Evolutionary conservation across 257 asterid genomes (phyloP), one percentile per base, ranked within the genome.

Genomic region (Catharanthus roseus): DNA sequence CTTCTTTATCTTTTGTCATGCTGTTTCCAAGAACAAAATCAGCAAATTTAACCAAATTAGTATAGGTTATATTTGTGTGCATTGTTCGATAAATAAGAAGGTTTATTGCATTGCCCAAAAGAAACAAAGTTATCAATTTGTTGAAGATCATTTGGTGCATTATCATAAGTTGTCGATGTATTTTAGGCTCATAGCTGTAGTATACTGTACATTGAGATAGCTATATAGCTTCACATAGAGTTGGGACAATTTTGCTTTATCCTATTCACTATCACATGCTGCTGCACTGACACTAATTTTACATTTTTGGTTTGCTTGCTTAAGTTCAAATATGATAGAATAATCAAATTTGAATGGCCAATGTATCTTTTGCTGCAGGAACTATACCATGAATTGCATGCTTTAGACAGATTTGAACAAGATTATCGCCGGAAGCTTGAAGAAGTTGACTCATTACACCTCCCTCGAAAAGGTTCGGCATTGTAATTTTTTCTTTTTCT

Each of bases 381-480:
- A 80, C 74, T 95, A 77, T 95, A 95, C 82, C 99, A 95, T 31
- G 99, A 95, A 81, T 72, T 86, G 72, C 99, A 91, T 71, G 88
- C 97, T 67, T 81, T 95, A 85, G 98, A 88, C 75, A 87, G 98
- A 79, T 95, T 95, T 70, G 89, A 90, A 42, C 96, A 86, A 82
- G 99, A 95, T 85, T 92, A 95, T 83, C 88, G 84, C 58, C 87
- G 89, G 65, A 90, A 95, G 82, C 80, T 90, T 72, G 98, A 92
- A 76, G 99, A 95, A 90, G 87, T 90, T 65, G 95, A 87, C 77
- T 87, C 98, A 9, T 83, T 92, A 68, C 82, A 90, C 77, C 97
- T 92, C 58, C 99, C 99, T 65, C 84, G 90, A 34, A 95, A 86
- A 91, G 99, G 99, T 86, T 77, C 62, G 79, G 68, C 75, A 50